phyloP scores from a whole-genome alignment of 2,329 filamentous ascomycete species.

The Ramichloridium luteum region DNA sequence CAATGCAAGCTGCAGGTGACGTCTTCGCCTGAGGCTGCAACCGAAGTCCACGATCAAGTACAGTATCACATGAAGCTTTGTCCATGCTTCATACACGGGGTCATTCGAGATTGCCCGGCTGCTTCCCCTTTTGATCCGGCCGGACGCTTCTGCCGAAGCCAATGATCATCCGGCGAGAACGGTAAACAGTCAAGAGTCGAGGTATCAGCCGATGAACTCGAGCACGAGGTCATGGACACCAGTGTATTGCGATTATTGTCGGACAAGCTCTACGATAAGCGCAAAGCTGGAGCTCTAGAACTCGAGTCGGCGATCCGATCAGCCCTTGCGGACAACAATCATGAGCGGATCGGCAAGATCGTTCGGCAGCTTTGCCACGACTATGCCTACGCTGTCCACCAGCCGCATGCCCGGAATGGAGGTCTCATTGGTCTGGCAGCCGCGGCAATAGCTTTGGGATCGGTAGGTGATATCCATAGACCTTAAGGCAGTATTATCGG shows the following conservation, averaged over 20 bases:
- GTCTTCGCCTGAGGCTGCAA: too few relatives aligned
- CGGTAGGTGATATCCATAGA: constrained; percentile 46
- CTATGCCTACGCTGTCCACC: constrained; percentile 93
- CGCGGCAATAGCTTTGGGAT: constrained; percentile 85
- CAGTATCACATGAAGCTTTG: too few relatives aligned
- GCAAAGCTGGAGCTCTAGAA: constrained; percentile 90
- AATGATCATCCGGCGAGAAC: too few relatives aligned
- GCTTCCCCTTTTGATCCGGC: too few relatives aligned
- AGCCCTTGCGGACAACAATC: constrained; percentile 62
- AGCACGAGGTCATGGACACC: constrained; percentile 54
- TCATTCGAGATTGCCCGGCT: too few relatives aligned
- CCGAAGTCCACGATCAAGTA: too few relatives aligned
- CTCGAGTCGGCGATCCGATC: constrained; percentile 86
- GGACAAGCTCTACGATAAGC: constrained; percentile 97
- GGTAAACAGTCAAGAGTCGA: too few relatives aligned
- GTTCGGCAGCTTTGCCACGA: constrained; percentile 96
- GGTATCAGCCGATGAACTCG: too few relatives aligned
- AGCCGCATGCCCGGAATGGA: constrained; percentile 91
- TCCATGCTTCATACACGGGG: too few relatives aligned
- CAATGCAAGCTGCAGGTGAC: too few relatives aligned
- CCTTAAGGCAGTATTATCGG: neutral
- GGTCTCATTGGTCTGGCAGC: constrained; percentile 91
- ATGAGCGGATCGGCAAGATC: constrained; percentile 69
- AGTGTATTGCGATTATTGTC: constrained; percentile 83
- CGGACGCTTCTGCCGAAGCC: too few relatives aligned